A percentile compares a stretch with the other conserved stretches of the same genome.
Conservation (phyloP, 306 rosid genomes). For the Cucurbita argyrosperma region DNA sequence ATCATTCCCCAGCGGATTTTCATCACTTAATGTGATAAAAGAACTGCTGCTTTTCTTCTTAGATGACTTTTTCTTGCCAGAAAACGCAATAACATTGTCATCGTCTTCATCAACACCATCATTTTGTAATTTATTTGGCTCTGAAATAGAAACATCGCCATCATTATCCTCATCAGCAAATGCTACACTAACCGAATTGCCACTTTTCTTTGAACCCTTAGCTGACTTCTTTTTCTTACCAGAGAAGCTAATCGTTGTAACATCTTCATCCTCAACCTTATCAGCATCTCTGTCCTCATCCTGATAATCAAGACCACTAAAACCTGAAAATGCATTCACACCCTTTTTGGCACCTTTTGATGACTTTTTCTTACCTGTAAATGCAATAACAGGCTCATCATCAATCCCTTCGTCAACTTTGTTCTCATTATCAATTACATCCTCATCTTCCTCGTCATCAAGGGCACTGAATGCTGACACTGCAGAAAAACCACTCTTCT, state of each 20-base stretch:
- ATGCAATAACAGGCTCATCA: constrained; percentile 38
- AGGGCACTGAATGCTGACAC: constrained; percentile 39
- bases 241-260: constrained; percentile 36
- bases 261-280: constrained; percentile 43
- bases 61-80: constrained; percentile 83
- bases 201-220: constrained; percentile 43
- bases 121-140: constrained; percentile 24
- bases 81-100: constrained; percentile 34
- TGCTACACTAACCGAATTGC: constrained; percentile 18
- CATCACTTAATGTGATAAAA: constrained; percentile 28
- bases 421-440: constrained; percentile 19
- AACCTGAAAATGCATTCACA: constrained; percentile 21
- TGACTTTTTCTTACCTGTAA: constrained; percentile 67
- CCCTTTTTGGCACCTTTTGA: constrained; percentile 45
- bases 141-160: constrained; percentile 19
- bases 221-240: constrained; percentile 92
- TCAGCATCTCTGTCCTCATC: constrained; percentile 29
- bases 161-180: constrained; percentile 38
- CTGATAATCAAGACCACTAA: constrained; percentile 32
- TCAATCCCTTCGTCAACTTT: constrained; percentile 17
- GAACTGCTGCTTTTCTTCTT: constrained; percentile 46
- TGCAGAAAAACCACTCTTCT: constrained; percentile 38
- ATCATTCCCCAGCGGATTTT: constrained; percentile 20
- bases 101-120: constrained; percentile 32
- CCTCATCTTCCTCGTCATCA: constrained; percentile 37